Evolutionary conservation across 495 filamentous ascomycete species (phyloP), one percentile per base, ranked within the genome.

Genomic region (Talaromyces nanjingensis): DNA sequence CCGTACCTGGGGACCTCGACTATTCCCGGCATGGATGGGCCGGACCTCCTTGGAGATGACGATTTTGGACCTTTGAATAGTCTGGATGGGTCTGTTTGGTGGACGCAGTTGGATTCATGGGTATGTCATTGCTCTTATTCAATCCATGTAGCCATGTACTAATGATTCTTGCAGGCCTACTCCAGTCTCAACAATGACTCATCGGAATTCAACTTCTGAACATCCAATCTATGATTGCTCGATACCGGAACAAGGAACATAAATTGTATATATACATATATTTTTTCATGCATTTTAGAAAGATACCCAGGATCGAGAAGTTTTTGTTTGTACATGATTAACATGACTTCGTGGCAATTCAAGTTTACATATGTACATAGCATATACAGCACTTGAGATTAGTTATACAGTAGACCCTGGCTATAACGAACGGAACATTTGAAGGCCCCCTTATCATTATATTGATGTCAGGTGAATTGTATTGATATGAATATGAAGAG

Each of bases 91-190:
- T 71, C 72, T 2, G 65, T 70, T 22, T 74, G 72, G 71, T 75
- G 73, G 73, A 69, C 72, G 14, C 73, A 75, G n/a, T 58, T 75
- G 31, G 73, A 75, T 55, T 71, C 71, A 45, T 75, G 73, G 73
- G 73, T 75, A 56, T 55, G 70, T 24, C 14, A n/a, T 47, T 20
- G 7, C 8, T 39, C 49, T 64, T 53, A 6, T 42, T 25, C 20
- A 47, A 56, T 27, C 8, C 14, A 14, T 29, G 12, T 42, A 6
- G 12, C 14, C 14, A 16, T 25, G n/a, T 39, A 27, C 34, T 64
- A 14, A 64, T 33, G 3, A 9, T 64, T 18, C 55, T 8, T 54
- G 14, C 52, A 72, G 70, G 70, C 70, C 20, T 73, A 74, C 22
- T 69, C 72, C 0, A 74, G 70, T 64, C 59, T 72, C 5, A 65